Base-by-base conservation (phyloP, 1,284 basidiomycete species). In the Leccinum pachyderme region DNA sequence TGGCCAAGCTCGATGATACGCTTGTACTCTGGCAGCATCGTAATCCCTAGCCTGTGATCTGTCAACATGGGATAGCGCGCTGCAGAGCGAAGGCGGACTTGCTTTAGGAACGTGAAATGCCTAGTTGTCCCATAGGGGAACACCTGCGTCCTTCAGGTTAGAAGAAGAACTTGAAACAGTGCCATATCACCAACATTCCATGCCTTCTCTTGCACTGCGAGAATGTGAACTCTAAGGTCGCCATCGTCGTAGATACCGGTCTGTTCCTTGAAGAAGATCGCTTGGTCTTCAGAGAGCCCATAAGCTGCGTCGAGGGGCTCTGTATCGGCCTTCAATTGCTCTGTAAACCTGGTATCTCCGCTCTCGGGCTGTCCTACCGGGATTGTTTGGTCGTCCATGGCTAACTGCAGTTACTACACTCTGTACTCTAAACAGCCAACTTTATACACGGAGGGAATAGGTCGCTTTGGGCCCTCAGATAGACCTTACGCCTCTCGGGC, bases 251-350 rank as follows among this genome's bases (percentile, higher is more conserved):
- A 6, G 27, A 69, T 70, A 1, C 63, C 49, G 27, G 51, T 65
- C 33, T 59, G 24, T n/a, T 29, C 33, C 28, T 67, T 70, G 52
- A 70, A 70, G 48, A 70, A 67, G 11, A 7, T 6, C 0, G 60
- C 44, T 50, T 66, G 60, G 6, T 67, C 60, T 24, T 57, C 47
- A 47, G 65, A 52, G 27, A 64, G 49, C 5, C 1, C 12, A 25
- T 68, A 65, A 48, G 27, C 28, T 12, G 15, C 27, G 2, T 2
- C 22, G 7, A 62, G 44, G 1, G 49, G 45, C 28, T 55, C 35
- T 6, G 25, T 24, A 24, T 52, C 52, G 1, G 39, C 45, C 5
- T 29, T 53, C 3, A 25, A 5, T 22, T 9, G 9, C 2, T 15
- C 45, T 1, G 39, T n/a, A 24, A 56, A 0, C 24, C 56, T 57